Percentiles rank a stretch among this genome's conserved stretches.
Conservation (phyloP, 2,329 filamentous ascomycete genomes). For the Alternaria dauci region DNA sequence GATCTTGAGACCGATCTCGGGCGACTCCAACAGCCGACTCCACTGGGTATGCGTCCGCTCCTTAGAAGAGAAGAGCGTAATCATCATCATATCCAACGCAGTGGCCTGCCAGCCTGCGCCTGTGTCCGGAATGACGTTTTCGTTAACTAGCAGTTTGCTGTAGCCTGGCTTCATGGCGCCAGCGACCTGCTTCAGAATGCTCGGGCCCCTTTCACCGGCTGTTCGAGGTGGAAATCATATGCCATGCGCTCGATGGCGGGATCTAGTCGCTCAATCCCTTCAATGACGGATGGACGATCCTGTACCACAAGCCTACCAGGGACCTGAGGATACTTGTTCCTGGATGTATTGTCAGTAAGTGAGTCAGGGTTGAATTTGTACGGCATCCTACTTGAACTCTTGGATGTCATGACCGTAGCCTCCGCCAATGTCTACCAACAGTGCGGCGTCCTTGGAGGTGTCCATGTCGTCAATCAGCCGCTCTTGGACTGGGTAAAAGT, state of each 20-base stretch:
- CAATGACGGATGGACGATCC: background rate
- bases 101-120: background rate
- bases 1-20: background rate
- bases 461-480: background rate
- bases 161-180: background rate
- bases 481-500: background rate
- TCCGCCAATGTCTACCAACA: background rate
- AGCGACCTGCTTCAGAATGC: background rate
- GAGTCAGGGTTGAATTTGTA: background rate
- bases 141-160: background rate
- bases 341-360: background rate
- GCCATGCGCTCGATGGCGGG: background rate
- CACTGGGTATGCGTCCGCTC: background rate
- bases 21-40: background rate
- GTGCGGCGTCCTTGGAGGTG: background rate
- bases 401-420: background rate
- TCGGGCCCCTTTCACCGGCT: background rate
- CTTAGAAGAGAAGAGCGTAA: background rate
- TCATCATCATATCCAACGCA: slow-evolving; percentile 1
- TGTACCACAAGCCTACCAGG: background rate
- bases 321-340: background rate
- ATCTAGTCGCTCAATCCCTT: background rate
- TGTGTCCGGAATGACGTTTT: background rate
- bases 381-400: background rate
- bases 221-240: background rate